phyloP scores from a whole-genome alignment of 306 rosid genomes.

The Castanea sativa region DNA sequence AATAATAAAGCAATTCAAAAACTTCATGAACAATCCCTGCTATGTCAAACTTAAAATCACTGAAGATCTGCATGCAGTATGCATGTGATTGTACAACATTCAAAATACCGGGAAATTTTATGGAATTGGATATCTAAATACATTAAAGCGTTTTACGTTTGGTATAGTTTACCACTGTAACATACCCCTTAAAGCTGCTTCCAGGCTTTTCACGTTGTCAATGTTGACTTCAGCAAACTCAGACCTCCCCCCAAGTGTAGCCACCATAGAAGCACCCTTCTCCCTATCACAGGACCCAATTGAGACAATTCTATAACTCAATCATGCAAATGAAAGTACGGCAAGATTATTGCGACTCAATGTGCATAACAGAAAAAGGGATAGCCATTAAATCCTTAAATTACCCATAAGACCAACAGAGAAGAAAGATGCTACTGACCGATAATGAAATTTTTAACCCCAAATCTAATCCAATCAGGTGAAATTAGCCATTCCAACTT shows the following conservation, averaged over 20 bases:
- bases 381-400: too few relatives aligned
- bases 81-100: background rate
- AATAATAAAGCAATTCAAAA: background rate
- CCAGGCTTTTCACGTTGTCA: conserved; percentile 49
- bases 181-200: conserved; percentile 58
- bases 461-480: too few relatives aligned
- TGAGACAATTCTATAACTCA: background rate
- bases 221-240: conserved; percentile 61
- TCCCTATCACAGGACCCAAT: conserved; percentile 44
- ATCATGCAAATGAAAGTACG: background rate
- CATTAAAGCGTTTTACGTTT: background rate
- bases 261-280: conserved; percentile 64
- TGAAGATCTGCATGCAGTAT: background rate
- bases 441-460: too few relatives aligned
- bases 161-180: background rate
- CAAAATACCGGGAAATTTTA: background rate
- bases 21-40: background rate
- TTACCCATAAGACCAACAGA: too few relatives aligned
- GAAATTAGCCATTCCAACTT: too few relatives aligned
- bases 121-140: background rate
- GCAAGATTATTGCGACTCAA: too few relatives aligned
- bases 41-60: background rate
- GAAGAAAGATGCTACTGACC: too few relatives aligned
- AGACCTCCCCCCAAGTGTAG: conserved; percentile 59
- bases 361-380: too few relatives aligned